phyloP scores from a whole-genome alignment of 768 basidiomycete species.

The Suillus lakei region DNA sequence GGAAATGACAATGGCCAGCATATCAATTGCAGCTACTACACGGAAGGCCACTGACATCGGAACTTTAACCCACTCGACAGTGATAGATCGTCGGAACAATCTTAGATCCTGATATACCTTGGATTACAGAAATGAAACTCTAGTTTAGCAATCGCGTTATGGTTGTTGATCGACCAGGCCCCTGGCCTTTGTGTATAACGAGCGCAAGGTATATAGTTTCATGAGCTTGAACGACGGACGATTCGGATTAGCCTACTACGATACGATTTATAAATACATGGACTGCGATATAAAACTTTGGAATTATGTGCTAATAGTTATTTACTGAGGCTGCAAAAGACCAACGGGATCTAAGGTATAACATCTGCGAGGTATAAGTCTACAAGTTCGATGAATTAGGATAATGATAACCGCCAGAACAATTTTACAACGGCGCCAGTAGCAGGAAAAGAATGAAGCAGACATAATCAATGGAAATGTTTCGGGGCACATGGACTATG shows the following conservation, averaged over 20 bases:
- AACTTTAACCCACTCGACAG: no score
- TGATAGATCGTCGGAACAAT: no score
- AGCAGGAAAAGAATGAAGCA: constrained; percentile 7
- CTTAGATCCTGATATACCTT: not conserved
- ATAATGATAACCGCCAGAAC: not conserved
- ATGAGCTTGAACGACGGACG: not conserved
- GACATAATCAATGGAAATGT: not conserved
- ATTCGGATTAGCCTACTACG: not conserved
- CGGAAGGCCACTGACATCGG: no score
- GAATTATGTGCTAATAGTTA: not conserved
- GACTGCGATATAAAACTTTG: not conserved
- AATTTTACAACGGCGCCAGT: not conserved
- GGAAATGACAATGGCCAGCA: no score
- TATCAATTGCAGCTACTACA: not conserved
- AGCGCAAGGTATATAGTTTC: not conserved
- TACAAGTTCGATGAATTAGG: not conserved
- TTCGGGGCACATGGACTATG: not conserved
- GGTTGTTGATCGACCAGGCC: no score
- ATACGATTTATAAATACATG: not conserved
- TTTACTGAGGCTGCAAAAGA: not conserved
- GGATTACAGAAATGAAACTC: not conserved
- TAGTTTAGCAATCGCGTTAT: no score
- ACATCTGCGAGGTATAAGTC: not conserved
- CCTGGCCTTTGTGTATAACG: no score
- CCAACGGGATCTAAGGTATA: not conserved